Evolutionary conservation across 768 basidiomycete species (phyloP).

Genomic region (Hericium erinaceus): DNA sequence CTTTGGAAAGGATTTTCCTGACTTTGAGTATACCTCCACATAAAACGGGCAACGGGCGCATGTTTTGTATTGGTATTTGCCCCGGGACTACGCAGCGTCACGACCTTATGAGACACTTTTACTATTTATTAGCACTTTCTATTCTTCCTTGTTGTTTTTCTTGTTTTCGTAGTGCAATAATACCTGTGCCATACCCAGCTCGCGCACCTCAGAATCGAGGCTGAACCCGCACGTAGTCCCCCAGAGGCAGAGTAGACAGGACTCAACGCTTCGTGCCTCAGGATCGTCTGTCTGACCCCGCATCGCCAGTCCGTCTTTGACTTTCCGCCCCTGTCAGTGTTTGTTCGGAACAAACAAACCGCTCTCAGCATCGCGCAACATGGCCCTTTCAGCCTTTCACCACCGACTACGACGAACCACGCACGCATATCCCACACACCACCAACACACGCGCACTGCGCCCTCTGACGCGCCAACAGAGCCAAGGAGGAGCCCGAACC

Average conservation of each 20-base stretch:
- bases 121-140: neutral
- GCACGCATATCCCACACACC: constrained; percentile 1
- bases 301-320: neutral
- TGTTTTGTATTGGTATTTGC: constrained; percentile 8
- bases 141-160: neutral
- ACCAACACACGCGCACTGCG: neutral
- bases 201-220: too few relatives aligned
- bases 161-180: neutral
- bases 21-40: constrained; percentile 62
- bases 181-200: neutral
- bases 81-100: neutral
- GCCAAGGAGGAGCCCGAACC: constrained; percentile 58
- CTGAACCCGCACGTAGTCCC: too few relatives aligned
- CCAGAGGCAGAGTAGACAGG: too few relatives aligned
- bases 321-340: constrained; percentile 7
- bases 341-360: constrained; percentile 23
- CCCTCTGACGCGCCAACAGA: constrained; percentile 6
- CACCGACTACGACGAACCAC: constrained; percentile 11
- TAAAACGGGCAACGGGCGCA: constrained; percentile 6
- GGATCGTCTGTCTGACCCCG: too few relatives aligned
- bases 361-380: constrained; percentile 18
- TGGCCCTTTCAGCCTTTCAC: constrained; percentile 14
- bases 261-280: too few relatives aligned
- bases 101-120: neutral
- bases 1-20: constrained; percentile 63